Percentiles rank a stretch among this genome's conserved stretches.
Conservation (phyloP, 179 eudicot species). For the Nepenthes alata region DNA sequence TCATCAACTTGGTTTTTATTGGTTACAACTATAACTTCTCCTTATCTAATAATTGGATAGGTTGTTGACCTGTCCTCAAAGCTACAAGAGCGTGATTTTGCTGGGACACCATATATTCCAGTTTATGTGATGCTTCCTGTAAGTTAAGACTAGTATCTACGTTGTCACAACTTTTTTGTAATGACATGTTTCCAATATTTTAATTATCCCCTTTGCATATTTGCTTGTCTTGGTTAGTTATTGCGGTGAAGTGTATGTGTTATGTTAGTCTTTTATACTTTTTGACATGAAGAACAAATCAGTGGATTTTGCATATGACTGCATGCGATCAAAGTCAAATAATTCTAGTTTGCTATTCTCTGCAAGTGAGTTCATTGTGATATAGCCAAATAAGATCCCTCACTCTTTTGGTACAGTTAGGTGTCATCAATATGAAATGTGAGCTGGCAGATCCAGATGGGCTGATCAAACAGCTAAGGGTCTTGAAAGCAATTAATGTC, state of each 20-base stretch:
- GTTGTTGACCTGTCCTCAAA: constrained; percentile 48
- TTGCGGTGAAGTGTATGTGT: neutral
- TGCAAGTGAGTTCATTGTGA: neutral
- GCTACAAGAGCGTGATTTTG: constrained; percentile 64
- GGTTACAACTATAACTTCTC: neutral
- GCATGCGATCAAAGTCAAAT: no score
- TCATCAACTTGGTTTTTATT: neutral
- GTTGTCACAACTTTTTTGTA: no score
- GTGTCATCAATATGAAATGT: constrained; percentile 81
- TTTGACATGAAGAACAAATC: no score
- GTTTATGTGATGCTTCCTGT: constrained; percentile 89
- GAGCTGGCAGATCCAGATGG: constrained; percentile 81
- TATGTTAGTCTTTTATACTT: neutral
- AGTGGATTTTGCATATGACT: no score
- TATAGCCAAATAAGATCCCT: neutral
- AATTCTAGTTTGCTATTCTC: neutral
- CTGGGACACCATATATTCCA: constrained; percentile 82
- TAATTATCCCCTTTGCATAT: neutral
- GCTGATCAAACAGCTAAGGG: constrained; percentile 59
- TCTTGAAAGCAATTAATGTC: constrained; percentile 54
- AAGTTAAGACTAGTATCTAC: constrained; percentile 17
- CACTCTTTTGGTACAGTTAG: constrained; percentile 48
- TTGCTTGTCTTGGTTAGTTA: neutral
- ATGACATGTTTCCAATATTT: no score
- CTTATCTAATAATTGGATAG: constrained; percentile 15